phyloP scores from a whole-genome alignment of 352 stramenopile genomes.

The Phytophthora uliginosa region DNA sequence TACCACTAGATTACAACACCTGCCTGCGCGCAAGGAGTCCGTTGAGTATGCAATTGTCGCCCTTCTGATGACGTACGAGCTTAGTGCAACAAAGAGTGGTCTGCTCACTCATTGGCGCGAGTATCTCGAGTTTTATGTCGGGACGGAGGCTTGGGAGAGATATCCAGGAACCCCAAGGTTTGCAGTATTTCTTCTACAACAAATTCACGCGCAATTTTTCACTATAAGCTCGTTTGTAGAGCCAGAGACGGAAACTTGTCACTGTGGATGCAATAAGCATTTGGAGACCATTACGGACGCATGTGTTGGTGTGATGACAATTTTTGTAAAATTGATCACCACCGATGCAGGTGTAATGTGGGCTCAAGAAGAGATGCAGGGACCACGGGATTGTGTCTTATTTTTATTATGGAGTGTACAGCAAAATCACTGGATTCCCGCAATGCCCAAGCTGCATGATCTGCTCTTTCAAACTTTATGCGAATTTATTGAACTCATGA shows the following conservation, averaged over 20 bases:
- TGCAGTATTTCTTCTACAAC: constrained; percentile 25
- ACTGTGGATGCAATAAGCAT: constrained; percentile 16
- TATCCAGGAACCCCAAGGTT: not conserved
- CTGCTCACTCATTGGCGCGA: constrained; percentile 27
- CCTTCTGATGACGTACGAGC: constrained; percentile 20
- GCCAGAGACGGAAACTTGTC: constrained; percentile 8
- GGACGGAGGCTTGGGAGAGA: constrained; percentile 9
- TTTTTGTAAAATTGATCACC: constrained; percentile 28
- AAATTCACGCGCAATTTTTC: constrained; percentile 30
- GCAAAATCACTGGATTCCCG: not conserved
- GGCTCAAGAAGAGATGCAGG: constrained; percentile 34
- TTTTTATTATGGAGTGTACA: constrained; percentile 27
- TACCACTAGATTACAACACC: not conserved
- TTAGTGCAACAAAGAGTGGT: constrained; percentile 22
- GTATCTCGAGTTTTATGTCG: constrained; percentile 29
- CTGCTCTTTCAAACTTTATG: constrained; percentile 13
- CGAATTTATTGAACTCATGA: constrained; percentile 26
- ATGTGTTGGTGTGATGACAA: constrained; percentile 22
- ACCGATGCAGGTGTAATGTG: constrained; percentile 24
- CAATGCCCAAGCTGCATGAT: constrained; percentile 15
- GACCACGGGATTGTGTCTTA: constrained; percentile 24
- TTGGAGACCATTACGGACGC: not conserved
- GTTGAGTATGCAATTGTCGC: constrained; percentile 17
- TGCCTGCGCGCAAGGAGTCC: constrained; percentile 14
- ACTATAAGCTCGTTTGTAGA: constrained; percentile 5